These are phyloP conservation scores for Allomyces macrogynus DNA, from an alignment of 192 early-diverging fungal species.

Conservation along the genomic window DNA sequence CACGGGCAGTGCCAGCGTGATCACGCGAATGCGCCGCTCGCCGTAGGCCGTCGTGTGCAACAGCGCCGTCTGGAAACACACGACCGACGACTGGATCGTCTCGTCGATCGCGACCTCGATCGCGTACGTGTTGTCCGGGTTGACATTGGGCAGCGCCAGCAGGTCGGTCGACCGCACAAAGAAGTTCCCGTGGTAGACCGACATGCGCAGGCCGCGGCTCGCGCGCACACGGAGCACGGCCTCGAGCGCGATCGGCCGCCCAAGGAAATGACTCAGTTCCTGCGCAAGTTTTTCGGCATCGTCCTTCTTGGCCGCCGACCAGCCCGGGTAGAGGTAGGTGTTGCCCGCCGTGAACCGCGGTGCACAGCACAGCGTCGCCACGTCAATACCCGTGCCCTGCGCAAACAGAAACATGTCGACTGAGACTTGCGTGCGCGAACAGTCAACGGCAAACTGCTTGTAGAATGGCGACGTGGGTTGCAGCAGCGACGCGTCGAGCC, in stretches of 20 bases:
- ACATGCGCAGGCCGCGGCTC: conserved; percentile 62
- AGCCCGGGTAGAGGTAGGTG: conserved; percentile 72
- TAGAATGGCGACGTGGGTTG: conserved; percentile 74
- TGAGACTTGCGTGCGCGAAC: conserved; percentile 68
- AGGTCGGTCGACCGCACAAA: conserved; percentile 89
- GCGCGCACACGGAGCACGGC: conserved; percentile 84
- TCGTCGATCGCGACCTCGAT: conserved; percentile 65
- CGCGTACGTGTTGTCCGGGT: conserved; percentile 74
- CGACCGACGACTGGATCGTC: conserved; percentile 44
- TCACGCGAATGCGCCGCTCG: conserved; percentile 82
- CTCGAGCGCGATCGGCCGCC: conserved; percentile 62
- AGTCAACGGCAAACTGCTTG: conserved; percentile 78
- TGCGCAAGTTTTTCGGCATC: conserved; percentile 63
- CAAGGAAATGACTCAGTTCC: conserved; percentile 63
- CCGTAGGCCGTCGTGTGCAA: conserved; percentile 73
- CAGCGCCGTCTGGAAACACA: conserved; percentile 88
- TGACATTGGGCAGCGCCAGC: conserved; percentile 74
- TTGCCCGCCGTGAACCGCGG: conserved; percentile 78
- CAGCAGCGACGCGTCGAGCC: conserved; percentile 64
- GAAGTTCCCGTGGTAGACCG: conserved; percentile 88
- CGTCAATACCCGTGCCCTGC: conserved; percentile 54
- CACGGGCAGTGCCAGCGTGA: conserved; percentile 74
- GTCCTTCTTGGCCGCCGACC: conserved; percentile 59
- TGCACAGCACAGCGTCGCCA: conserved; percentile 49
- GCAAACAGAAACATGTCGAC: conserved; percentile 80